A percentile compares a stretch with the other conserved stretches of the same genome.
phyloP scores from a whole-genome alignment of 176 grass and related monocot genomes.

The Lolium multiflorum region DNA sequence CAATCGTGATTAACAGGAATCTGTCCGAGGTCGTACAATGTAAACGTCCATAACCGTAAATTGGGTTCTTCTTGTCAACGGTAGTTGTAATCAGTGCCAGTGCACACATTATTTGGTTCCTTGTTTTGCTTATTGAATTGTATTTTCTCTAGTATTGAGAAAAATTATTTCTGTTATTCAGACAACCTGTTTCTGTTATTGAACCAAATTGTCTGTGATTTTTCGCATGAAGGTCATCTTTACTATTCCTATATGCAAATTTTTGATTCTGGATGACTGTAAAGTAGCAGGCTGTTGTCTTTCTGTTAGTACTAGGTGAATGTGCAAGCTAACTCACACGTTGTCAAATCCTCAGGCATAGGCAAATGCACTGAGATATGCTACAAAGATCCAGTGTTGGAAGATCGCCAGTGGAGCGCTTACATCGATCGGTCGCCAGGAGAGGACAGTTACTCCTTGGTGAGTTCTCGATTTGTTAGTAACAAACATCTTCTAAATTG shows the following conservation, averaged over 20 bases:
- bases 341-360: conserved; percentile 60
- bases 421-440: conserved; percentile 95
- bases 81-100: not conserved
- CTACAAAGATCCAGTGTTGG: conserved; percentile 91
- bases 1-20: not conserved
- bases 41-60: not conserved
- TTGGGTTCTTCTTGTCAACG: not conserved
- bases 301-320: not conserved
- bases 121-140: too few species aligned
- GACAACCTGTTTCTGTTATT: not conserved
- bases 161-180: too few species aligned
- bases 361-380: conserved; percentile 90
- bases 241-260: not conserved
- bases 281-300: not conserved
- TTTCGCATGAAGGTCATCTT: too few species aligned
- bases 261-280: not conserved
- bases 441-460: conserved; percentile 83
- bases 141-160: too few species aligned
- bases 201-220: not conserved
- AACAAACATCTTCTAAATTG: conserved; percentile 10
- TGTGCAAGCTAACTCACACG: not conserved
- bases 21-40: not conserved
- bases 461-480: conserved; percentile 33
- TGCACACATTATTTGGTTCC: too few species aligned
- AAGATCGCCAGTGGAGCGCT: conserved; percentile 82